Base-by-base conservation (phyloP, 805 yeast species). In the Metschnikowia borealis region DNA sequence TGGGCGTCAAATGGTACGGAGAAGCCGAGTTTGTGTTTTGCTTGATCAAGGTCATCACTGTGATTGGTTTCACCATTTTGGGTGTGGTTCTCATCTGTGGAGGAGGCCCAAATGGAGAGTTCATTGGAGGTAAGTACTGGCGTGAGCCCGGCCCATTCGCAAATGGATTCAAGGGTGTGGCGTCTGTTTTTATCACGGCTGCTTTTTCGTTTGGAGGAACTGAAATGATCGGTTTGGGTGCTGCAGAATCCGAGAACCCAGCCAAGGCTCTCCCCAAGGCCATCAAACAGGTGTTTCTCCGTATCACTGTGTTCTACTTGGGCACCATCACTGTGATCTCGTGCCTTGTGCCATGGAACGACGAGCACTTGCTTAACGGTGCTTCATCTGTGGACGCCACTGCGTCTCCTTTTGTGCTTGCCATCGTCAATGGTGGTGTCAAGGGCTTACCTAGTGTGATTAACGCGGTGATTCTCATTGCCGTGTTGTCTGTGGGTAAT, bases 331-430 rank as follows among this genome's bases (percentile, higher is more conserved):
- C 71, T 50, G 67, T 73, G 59, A 66, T 72, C 31, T 76, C 76
- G 11, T 64, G 62, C 38, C 61, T 73, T 49, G 77, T 73, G 29
- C 89, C 89, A 45, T 79, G 77, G 66, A 67, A 71, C 62, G 62
- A 65, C 21, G 39, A 52, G 13, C 48, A 45, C 47, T 50, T 52
- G 45, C 40, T 52, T 34, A 68, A 74, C 61, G 83, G 83, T 40
- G 60, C 77, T 1, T 63, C 75, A 10, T 73, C 78, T 36, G 70
- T 68, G 21, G 81, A 81, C 56, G 78, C 81, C 38, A 67, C 83
- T 29, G 84, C 88, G 29, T 85, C 91, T 15, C 92, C 92, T 23
- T 85, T 85, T 62, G 91, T 85, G 56, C 77, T 85, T 66, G 89
- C 91, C 38, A 80, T 85, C 50, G 70, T 75, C 31, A 69, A 75